Percentiles rank a stretch among this genome's conserved stretches.
Evolutionary conservation across 306 rosid species (phyloP).

Genomic region (Comarum palustre): DNA sequence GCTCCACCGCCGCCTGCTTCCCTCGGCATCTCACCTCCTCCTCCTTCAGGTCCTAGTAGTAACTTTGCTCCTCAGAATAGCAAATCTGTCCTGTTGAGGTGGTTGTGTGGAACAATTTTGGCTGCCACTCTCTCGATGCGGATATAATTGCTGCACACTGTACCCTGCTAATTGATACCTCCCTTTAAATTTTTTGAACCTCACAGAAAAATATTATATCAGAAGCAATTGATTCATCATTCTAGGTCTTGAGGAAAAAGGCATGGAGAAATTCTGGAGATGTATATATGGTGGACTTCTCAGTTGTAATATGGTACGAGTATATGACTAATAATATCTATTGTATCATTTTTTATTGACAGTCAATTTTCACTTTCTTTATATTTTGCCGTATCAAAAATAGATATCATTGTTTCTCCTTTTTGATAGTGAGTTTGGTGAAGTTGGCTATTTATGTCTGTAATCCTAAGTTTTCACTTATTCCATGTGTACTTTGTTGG

Average conservation of each 20-base stretch:
- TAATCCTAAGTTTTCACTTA: background rate
- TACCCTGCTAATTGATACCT: slow-evolving; percentile 1
- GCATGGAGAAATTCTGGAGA: background rate
- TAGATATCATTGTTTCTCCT: background rate
- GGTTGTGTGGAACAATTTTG: slow-evolving; percentile 40
- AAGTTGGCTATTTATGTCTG: background rate
- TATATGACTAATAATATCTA: background rate
- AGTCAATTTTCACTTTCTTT: background rate
- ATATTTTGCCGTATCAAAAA: background rate
- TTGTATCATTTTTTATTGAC: background rate
- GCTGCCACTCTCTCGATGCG: slow-evolving; percentile 32
- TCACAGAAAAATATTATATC: slow-evolving; percentile 24
- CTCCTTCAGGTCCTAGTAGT: slow-evolving; percentile 19
- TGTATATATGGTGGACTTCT: slow-evolving; percentile 1
- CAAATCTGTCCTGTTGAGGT: slow-evolving; percentile 37
- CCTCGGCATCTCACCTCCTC: slow-evolving; percentile 1
- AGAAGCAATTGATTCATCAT: slow-evolving; percentile 22
- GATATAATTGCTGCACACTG: slow-evolving; percentile 27
- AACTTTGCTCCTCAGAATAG: slow-evolving; percentile 31
- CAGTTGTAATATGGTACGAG: background rate
- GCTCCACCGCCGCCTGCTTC: slow-evolving; percentile 95
- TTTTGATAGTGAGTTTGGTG: background rate
- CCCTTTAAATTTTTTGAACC: slow-evolving; percentile 21
- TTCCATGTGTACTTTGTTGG: background rate
- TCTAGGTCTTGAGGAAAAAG: slow-evolving; percentile 4